Percentiles rank a stretch among this genome's conserved stretches.
phyloP scores from a whole-genome alignment of 2,329 filamentous ascomycete genomes.

The Colletotrichum ledebouriae region DNA sequence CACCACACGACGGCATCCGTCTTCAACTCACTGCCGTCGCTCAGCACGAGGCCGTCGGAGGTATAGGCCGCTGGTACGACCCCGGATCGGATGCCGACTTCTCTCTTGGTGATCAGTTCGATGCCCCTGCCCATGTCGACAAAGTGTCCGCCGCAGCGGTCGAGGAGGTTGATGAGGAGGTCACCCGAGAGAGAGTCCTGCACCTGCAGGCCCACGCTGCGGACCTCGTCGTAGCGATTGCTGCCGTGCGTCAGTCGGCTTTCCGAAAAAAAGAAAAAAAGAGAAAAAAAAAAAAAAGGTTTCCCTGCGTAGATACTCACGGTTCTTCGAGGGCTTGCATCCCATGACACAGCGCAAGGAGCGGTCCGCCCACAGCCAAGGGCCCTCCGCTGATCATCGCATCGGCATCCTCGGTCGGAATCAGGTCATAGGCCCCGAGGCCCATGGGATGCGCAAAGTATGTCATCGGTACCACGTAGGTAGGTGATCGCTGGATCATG shows the following conservation, averaged over 20 bases:
- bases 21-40: constrained; percentile 49
- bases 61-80: constrained; percentile 49
- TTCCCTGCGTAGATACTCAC: constrained; percentile 32
- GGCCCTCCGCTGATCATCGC: constrained; percentile 26
- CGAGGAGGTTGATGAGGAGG: constrained; percentile 45
- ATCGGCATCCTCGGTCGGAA: constrained; percentile 45
- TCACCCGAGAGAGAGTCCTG: constrained; percentile 36
- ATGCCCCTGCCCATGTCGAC: constrained; percentile 52
- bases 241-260: neutral
- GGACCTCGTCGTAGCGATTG: constrained; percentile 27
- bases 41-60: constrained; percentile 47
- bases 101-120: constrained; percentile 48
- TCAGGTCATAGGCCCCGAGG: constrained; percentile 50
- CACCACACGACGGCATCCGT: constrained; percentile 54
- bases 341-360: constrained; percentile 23
- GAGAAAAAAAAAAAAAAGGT: too few relatives aligned
- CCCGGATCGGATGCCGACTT: constrained; percentile 48
- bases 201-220: constrained; percentile 25
- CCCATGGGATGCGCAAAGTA: constrained; percentile 47
- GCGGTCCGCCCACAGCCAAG: constrained; percentile 28
- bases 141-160: constrained; percentile 53
- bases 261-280: too few relatives aligned
- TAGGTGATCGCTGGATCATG: constrained; percentile 53
- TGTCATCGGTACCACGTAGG: constrained; percentile 51
- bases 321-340: constrained; percentile 32